phyloP scores from a whole-genome alignment of 2,329 filamentous ascomycete species.

The Aspergillus quadricinctus region DNA sequence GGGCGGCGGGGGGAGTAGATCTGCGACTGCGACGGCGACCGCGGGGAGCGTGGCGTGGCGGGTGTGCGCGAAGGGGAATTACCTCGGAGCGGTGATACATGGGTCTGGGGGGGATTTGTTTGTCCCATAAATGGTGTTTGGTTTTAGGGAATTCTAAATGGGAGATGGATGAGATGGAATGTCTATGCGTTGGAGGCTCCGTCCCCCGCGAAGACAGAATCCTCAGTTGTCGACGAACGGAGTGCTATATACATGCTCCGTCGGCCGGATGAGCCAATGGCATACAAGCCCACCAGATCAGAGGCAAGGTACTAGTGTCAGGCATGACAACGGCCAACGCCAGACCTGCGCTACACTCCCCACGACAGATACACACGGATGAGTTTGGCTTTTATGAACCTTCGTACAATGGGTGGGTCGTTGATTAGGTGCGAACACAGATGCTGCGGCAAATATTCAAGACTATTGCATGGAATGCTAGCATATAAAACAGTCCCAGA shows the following conservation, averaged over 20 bases:
- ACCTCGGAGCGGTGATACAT: conserved; percentile 29
- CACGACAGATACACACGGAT: not conserved
- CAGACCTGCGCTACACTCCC: not conserved
- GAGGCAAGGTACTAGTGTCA: too few relatives aligned
- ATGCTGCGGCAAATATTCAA: not conserved
- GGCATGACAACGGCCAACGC: too few relatives aligned
- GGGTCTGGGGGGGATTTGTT: conserved; percentile 35
- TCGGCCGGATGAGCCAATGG: not conserved
- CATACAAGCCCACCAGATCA: not conserved
- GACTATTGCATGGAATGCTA: not conserved
- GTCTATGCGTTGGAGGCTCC: too few relatives aligned
- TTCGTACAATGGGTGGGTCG: not conserved
- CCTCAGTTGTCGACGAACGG: not conserved
- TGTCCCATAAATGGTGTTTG: conserved; percentile 14
- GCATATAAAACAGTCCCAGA: not conserved
- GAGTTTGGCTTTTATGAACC: not conserved
- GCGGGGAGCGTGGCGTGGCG: conserved; percentile 33
- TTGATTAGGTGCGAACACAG: not conserved
- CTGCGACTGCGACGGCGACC: conserved; percentile 2
- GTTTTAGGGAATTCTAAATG: not conserved
- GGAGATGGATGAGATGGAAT: not conserved
- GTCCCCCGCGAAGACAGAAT: not conserved
- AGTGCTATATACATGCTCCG: not conserved
- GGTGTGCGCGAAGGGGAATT: conserved; percentile 36
- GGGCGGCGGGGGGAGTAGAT: conserved; percentile 9